Percentiles rank a stretch among this genome's conserved stretches.
phyloP scores from a whole-genome alignment of 73 alveolate species.

The Symbiodinium pilosum region DNA sequence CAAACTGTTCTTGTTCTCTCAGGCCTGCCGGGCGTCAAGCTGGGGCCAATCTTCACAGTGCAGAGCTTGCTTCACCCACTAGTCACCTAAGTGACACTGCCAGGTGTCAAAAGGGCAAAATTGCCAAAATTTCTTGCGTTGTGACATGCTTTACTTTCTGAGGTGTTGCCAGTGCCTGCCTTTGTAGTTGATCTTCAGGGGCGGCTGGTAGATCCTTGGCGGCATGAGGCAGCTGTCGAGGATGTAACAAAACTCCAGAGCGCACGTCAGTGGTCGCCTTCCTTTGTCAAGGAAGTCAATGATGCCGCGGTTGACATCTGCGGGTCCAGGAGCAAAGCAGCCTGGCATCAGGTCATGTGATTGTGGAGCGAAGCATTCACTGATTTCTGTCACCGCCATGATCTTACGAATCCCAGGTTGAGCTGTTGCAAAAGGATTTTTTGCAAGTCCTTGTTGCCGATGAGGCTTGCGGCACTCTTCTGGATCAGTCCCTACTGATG shows the following conservation, averaged over 20 bases:
- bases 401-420: no score
- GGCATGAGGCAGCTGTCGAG: background rate
- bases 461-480: background rate
- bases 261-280: no score
- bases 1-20: background rate
- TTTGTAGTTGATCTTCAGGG: background rate
- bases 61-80: background rate
- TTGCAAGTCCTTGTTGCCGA: constrained; percentile 26
- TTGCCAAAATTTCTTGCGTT: no score
- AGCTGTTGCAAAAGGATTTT: background rate
- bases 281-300: background rate
- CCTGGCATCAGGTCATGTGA: background rate
- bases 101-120: no score
- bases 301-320: background rate
- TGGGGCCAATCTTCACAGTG: background rate
- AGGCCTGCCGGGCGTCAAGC: background rate
- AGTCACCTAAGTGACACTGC: no score
- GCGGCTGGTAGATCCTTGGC: background rate
- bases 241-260: no score
- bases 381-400: no score
- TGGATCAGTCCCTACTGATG: no score
- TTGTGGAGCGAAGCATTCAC: no score
- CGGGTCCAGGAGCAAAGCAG: background rate
- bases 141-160: no score
- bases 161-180: background rate